Base-by-base conservation (phyloP, 2,329 filamentous ascomycete species). In the Trichoderma sp. region DNA sequence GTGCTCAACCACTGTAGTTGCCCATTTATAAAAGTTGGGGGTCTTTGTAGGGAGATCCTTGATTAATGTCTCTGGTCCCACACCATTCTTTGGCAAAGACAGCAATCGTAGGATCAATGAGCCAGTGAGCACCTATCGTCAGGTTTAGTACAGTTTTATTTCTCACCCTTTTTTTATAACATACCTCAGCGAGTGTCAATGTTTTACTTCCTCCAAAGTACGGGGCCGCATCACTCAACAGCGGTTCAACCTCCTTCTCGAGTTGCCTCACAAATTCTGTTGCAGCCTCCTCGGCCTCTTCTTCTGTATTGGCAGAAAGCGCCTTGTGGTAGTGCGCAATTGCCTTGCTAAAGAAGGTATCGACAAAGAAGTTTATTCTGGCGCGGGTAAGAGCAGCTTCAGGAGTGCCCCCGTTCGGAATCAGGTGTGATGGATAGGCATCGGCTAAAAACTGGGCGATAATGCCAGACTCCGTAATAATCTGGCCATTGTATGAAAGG, bases 151-250 rank as follows among this genome's bases (percentile, higher is more conserved):
- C 4, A n/a, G 25, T 7, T 1, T 15, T 3, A 15, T 7, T 19
- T n/a, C 3, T 5, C 29, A 64, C 19, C 22, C n/a, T 9, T 5
- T 19, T 15, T 29, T 5, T 29, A 6, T 1, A 34, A 71, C 79
- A 69, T 78, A 92, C 91, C 86, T 95, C 92, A 12, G 89, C 92
- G 39, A 93, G 78, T 0, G 91, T 94, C 48, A 93, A 75, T 74
- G 80, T 87, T 22, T 85, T 80, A 61, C 84, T 87, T 0, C 89
- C 89, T 2, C 86, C 87, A 75, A 90, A 91, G 76, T 88, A 92
- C 0, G 89, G 89, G 2, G 76, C 79, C 0, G 83, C 83, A 64
- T 83, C 80, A 3, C 73, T 74, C 29, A 96, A 80, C 42, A 92
- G 78, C 1, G 91, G 91, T 78, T 94, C 92, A 66, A 95, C 80